Evolutionary conservation across 1,284 basidiomycete genomes (phyloP).

Genomic region (Cutaneotrichosporon sp.): DNA sequence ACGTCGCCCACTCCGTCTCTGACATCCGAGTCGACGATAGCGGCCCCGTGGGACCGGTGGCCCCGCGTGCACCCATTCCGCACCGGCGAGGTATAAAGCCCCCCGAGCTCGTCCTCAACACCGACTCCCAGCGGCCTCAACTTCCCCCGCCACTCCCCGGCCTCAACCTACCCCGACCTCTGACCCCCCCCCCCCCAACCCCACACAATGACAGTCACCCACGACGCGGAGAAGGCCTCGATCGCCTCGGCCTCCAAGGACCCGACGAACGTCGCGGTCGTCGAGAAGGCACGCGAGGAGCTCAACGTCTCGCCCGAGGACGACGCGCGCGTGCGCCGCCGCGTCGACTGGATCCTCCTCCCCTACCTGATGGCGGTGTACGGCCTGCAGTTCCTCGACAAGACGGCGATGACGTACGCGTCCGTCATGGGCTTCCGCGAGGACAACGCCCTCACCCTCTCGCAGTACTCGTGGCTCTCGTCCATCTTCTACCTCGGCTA

Average conservation of each 20-base stretch:
- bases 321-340: conserved; percentile 2
- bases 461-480: conserved; percentile 25
- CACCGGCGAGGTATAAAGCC: no score
- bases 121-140: no score
- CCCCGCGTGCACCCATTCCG: no score
- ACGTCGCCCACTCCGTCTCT: no score
- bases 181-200: no score
- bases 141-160: background rate
- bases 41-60: no score
- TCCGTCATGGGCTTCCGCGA: conserved; percentile 14
- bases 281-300: background rate
- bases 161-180: no score
- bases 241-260: no score
- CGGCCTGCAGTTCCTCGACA: conserved; percentile 17
- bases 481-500: conserved; percentile 28
- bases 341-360: conserved; percentile 4
- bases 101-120: no score
- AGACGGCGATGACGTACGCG: conserved; percentile 23
- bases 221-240: background rate
- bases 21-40: no score
- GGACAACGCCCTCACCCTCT: conserved; percentile 12
- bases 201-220: background rate
- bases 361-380: conserved; percentile 9
- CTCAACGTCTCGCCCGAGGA: conserved; percentile 6
- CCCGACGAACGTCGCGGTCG: background rate